Conservation (phyloP, 352 stramenopile species). For the Phytophthora crassamura region DNA sequence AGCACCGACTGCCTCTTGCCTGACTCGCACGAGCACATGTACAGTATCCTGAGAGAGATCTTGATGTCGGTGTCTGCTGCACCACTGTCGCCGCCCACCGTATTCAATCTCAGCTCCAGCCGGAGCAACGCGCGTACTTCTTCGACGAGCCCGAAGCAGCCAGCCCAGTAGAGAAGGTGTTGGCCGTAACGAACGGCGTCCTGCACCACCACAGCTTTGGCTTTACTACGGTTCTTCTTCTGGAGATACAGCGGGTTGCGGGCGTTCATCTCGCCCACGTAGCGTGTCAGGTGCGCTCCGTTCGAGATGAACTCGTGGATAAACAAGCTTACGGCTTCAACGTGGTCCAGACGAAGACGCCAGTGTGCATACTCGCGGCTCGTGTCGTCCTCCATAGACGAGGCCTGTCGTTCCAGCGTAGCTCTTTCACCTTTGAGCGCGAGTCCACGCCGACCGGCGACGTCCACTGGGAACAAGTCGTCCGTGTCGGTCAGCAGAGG, state of each 20-base stretch:
- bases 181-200: slow-evolving; percentile 76
- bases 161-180: slow-evolving; percentile 80
- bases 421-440: slow-evolving; percentile 50
- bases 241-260: slow-evolving; percentile 44
- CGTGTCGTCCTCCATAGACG: neutral
- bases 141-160: slow-evolving; percentile 68
- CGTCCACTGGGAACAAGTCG: slow-evolving; percentile 67
- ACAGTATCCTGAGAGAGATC: slow-evolving; percentile 43
- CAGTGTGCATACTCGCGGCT: slow-evolving; percentile 50
- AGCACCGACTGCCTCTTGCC: slow-evolving; percentile 72
- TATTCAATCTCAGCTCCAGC: slow-evolving; percentile 22
- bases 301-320: slow-evolving; percentile 62
- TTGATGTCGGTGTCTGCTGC: slow-evolving; percentile 19
- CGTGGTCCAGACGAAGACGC: slow-evolving; percentile 68
- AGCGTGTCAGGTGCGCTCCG: slow-evolving; percentile 45
- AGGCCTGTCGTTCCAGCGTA: slow-evolving; percentile 26
- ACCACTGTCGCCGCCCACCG: slow-evolving; percentile 2
- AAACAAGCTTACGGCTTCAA: slow-evolving; percentile 55
- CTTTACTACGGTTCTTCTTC: slow-evolving; percentile 16
- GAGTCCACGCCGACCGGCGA: slow-evolving; percentile 66
- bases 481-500: slow-evolving; percentile 64
- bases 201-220: slow-evolving; percentile 22
- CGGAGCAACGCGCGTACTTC: slow-evolving; percentile 57
- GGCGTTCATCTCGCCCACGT: slow-evolving; percentile 72
- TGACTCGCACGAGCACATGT: slow-evolving; percentile 71